Percentiles rank a stretch among this genome's conserved stretches.
These are phyloP conservation scores for Pichia sp. DNA, from an alignment of 1,139 yeast genomes.

Conservation along the genomic window DNA sequence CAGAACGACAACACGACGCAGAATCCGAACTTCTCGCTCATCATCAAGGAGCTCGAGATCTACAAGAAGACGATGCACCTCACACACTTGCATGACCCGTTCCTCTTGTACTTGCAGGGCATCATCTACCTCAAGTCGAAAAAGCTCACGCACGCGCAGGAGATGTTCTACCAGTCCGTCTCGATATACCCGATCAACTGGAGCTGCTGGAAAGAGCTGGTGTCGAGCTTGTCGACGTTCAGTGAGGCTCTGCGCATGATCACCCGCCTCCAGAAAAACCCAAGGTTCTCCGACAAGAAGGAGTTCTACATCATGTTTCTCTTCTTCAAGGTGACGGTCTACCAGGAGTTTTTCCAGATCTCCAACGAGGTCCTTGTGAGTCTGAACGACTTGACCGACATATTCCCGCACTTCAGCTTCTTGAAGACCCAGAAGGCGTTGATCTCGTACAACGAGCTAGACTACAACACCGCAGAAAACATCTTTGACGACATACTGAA, in stretches of 20 bases:
- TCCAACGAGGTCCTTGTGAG: slow-evolving; percentile 47
- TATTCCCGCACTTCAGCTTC: slow-evolving; percentile 71
- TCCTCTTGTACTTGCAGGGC: slow-evolving; percentile 67
- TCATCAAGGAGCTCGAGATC: slow-evolving; percentile 42
- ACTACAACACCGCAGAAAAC: slow-evolving; percentile 73
- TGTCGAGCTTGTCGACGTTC: slow-evolving; percentile 57
- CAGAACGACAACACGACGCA: slow-evolving; percentile 35
- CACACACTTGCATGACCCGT: slow-evolving; percentile 46
- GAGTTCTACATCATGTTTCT: slow-evolving; percentile 48
- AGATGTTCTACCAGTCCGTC: slow-evolving; percentile 54
- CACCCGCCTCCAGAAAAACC: slow-evolving; percentile 37
- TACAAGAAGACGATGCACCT: slow-evolving; percentile 31
- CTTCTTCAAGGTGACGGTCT: slow-evolving; percentile 63
- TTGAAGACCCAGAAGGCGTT: slow-evolving; percentile 78
- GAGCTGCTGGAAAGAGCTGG: slow-evolving; percentile 89
- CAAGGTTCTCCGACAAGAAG: slow-evolving; percentile 26
- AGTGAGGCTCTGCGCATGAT: slow-evolving; percentile 57
- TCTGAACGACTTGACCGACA: slow-evolving; percentile 42
- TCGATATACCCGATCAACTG: slow-evolving; percentile 76
- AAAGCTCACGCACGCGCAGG: slow-evolving; percentile 55
- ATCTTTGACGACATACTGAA: slow-evolving; percentile 71
- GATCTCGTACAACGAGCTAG: slow-evolving; percentile 73
- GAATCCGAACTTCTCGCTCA: slow-evolving; percentile 29
- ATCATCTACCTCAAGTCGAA: slow-evolving; percentile 60
- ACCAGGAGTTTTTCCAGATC: slow-evolving; percentile 78